phyloP scores from a whole-genome alignment of 2,329 filamentous ascomycete species.

The Venturia effusa region DNA sequence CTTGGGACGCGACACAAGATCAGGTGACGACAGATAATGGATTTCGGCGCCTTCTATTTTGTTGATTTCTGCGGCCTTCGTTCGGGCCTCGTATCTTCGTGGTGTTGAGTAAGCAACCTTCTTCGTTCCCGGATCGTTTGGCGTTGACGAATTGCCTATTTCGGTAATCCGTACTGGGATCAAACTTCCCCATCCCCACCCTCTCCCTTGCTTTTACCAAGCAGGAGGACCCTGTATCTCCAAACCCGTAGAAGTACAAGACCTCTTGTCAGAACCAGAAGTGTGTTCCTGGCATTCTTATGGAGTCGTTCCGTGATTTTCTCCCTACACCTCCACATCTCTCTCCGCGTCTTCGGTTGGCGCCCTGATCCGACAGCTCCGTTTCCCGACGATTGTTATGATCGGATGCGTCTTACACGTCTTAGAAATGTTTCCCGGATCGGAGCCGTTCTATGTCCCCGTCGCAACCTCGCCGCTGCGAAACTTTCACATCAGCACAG shows the following conservation, averaged over 20 bases:
- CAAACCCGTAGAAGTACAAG: not conserved
- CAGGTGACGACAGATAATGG: not conserved
- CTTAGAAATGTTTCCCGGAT: no score
- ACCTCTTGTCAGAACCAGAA: not conserved
- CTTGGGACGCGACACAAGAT: not conserved
- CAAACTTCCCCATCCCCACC: not conserved
- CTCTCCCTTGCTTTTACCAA: not conserved
- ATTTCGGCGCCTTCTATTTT: not conserved
- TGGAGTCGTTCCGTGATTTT: not conserved
- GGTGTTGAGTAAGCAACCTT: not conserved
- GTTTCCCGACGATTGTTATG: not conserved
- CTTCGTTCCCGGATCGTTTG: not conserved
- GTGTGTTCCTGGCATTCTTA: not conserved
- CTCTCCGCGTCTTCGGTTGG: not conserved
- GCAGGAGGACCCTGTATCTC: not conserved
- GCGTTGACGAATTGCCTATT: not conserved
- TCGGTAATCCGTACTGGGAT: not conserved
- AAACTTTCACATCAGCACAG: not conserved
- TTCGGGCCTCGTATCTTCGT: not conserved
- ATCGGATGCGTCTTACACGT: not conserved
- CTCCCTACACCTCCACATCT: not conserved
- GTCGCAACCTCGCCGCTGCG: not conserved
- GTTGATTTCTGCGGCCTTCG: not conserved
- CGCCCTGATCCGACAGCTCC: not conserved
- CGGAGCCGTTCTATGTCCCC: not conserved